Percentiles rank a stretch among this genome's conserved stretches.
Conservation (phyloP, 495 filamentous ascomycete species). For the Haplographium delicatum region DNA sequence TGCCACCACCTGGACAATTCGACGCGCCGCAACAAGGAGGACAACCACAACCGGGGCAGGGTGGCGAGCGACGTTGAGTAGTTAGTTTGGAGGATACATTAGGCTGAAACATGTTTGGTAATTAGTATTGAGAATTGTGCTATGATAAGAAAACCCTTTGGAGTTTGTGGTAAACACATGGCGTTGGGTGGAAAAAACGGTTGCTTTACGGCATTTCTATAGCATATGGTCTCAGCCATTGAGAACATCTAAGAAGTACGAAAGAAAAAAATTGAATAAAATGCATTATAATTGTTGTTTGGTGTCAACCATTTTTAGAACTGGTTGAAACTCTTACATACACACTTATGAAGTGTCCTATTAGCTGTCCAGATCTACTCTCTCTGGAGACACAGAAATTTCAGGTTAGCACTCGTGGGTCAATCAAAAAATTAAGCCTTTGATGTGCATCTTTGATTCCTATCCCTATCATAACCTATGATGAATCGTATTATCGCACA, state of each 20-base stretch:
- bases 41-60: conserved; percentile 1
- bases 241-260: too few relatives aligned
- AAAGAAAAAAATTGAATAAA: too few relatives aligned
- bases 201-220: neutral
- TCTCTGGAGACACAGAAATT: too few relatives aligned
- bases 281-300: too few relatives aligned
- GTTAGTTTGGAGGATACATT: neutral
- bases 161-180: neutral
- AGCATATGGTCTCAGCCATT: too few relatives aligned
- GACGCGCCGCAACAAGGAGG: neutral
- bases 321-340: too few relatives aligned
- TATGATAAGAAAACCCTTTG: neutral
- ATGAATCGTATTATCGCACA: neutral
- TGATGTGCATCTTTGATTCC: neutral
- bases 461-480: conserved; percentile 1
- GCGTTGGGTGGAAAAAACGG: conserved; percentile 1
- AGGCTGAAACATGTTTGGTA: neutral
- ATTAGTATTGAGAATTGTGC: neutral
- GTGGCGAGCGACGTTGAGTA: conserved; percentile 14
- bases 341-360: too few relatives aligned
- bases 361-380: too few relatives aligned
- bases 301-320: too few relatives aligned
- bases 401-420: too few relatives aligned
- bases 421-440: too few relatives aligned
- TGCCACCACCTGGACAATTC: conserved; percentile 14